Conservation (phyloP, 106 monocot genomes). For the Agapanthus africanus region DNA sequence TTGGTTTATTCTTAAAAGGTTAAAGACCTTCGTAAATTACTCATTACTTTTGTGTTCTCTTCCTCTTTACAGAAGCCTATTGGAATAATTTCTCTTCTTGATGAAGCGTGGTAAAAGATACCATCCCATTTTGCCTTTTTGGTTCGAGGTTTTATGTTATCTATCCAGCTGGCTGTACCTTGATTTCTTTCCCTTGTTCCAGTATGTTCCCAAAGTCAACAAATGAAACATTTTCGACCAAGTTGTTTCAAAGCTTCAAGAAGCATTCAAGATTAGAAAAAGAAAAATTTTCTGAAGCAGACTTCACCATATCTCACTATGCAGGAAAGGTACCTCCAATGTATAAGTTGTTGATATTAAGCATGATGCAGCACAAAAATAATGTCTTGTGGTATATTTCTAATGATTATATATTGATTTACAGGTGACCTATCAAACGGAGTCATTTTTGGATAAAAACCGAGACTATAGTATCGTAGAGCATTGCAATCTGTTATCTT, state of each 20-base stretch:
- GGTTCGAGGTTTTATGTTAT: not conserved
- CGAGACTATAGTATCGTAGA: slow-evolving; percentile 85
- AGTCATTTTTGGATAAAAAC: slow-evolving; percentile 92
- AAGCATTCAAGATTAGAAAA: slow-evolving; percentile 75
- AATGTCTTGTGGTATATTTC: not conserved
- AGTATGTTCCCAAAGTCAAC: slow-evolving; percentile 99
- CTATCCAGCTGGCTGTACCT: not conserved
- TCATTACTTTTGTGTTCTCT: not conserved
- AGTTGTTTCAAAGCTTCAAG: slow-evolving; percentile 73
- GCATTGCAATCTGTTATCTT: slow-evolving; percentile 83
- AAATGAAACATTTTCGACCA: slow-evolving; percentile 81
- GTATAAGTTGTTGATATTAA: not conserved
- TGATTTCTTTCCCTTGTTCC: slow-evolving; percentile 7
- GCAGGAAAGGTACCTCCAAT: slow-evolving; percentile 73
- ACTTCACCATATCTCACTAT: slow-evolving; percentile 92
- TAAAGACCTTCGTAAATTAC: not conserved
- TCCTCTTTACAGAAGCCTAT: slow-evolving; percentile 59
- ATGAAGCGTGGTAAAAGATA: slow-evolving; percentile 87
- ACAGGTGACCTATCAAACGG: slow-evolving; percentile 86
- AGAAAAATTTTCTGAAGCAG: slow-evolving; percentile 82
- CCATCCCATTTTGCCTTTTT: not conserved
- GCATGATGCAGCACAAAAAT: not conserved
- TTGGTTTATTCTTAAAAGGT: not conserved
- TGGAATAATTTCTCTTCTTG: slow-evolving; percentile 77
- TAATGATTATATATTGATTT: slow-evolving; percentile 12